phyloP scores from a whole-genome alignment of 169 alveolate species.

The Amoebophrya sp. region DNA sequence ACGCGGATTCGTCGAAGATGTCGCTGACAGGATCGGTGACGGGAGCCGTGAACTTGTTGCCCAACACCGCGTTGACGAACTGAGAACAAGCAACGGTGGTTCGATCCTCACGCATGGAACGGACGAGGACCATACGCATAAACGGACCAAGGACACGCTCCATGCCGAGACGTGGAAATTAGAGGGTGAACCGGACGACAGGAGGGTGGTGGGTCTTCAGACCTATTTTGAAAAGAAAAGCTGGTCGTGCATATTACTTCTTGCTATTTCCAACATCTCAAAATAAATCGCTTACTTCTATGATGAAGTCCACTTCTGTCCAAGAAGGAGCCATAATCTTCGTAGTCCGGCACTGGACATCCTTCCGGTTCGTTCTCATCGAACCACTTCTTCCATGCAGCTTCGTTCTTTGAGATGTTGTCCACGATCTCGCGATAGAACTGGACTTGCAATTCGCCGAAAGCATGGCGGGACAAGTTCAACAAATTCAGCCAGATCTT shows the following conservation, averaged over 20 bases:
- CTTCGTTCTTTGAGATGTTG: constrained; percentile 63
- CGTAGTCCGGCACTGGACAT: constrained; percentile 75
- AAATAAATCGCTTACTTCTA: no score
- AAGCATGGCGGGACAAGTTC: constrained; percentile 82
- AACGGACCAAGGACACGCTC: constrained; percentile 49
- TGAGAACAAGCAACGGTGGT: constrained; percentile 78
- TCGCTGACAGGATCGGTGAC: constrained; percentile 63
- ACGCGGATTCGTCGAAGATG: constrained; percentile 60
- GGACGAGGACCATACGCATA: constrained; percentile 67
- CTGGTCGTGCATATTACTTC: no score
- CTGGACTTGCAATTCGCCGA: constrained; percentile 70
- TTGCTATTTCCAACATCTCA: no score
- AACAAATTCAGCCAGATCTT: constrained; percentile 83
- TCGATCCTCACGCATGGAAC: constrained; percentile 83
- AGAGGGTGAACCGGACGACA: no score
- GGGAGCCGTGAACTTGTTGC: constrained; percentile 74
- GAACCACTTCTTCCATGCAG: constrained; percentile 76
- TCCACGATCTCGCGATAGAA: constrained; percentile 82
- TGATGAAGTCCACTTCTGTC: no score
- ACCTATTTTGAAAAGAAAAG: no score
- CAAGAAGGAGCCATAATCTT: no score
- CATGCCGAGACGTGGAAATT: background rate
- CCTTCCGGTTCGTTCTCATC: constrained; percentile 86
- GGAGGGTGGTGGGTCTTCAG: no score
- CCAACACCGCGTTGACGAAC: constrained; percentile 72